Evolutionary conservation across 495 filamentous ascomycete species (phyloP).

Genomic region (Talaromyces ruber): DNA sequence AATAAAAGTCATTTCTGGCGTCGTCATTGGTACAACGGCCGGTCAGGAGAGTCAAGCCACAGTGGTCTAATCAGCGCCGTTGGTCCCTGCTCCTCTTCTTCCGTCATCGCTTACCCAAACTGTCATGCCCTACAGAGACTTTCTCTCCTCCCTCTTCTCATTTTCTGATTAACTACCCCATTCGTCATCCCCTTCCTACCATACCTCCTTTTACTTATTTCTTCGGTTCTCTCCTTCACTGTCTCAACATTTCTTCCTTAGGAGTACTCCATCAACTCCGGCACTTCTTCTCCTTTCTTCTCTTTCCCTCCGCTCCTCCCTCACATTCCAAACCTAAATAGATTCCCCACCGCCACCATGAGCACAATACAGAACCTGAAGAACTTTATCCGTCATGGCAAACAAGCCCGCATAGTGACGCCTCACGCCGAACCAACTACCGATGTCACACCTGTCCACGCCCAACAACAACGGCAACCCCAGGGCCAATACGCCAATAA

Average conservation of each 20-base stretch:
- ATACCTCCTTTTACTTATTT: conserved; percentile 1
- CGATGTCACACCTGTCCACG: conserved; percentile 58
- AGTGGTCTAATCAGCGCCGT: not conserved
- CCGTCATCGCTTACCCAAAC: not conserved
- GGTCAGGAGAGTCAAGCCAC: not conserved
- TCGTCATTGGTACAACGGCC: not conserved
- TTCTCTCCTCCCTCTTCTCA: not conserved
- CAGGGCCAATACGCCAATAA: conserved; percentile 44
- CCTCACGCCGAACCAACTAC: conserved; percentile 59
- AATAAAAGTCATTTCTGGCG: not conserved
- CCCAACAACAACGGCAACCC: conserved; percentile 50
- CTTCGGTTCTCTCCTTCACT: not conserved
- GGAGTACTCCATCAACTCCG: not conserved
- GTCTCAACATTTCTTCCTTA: not conserved
- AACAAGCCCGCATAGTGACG: conserved; percentile 73
- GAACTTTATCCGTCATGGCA: conserved; percentile 98
- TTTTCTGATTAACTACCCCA: not conserved
- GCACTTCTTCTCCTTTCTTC: not conserved
- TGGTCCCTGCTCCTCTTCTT: not conserved
- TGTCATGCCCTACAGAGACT: not conserved
- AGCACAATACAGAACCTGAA: conserved; percentile 86
- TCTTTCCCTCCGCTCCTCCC: conserved; percentile 1
- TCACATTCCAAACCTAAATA: not conserved
- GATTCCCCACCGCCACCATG: conserved; percentile 35
- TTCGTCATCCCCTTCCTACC: not conserved